Base-by-base conservation (phyloP, 768 basidiomycete genomes). In the Auriscalpium vulgare region DNA sequence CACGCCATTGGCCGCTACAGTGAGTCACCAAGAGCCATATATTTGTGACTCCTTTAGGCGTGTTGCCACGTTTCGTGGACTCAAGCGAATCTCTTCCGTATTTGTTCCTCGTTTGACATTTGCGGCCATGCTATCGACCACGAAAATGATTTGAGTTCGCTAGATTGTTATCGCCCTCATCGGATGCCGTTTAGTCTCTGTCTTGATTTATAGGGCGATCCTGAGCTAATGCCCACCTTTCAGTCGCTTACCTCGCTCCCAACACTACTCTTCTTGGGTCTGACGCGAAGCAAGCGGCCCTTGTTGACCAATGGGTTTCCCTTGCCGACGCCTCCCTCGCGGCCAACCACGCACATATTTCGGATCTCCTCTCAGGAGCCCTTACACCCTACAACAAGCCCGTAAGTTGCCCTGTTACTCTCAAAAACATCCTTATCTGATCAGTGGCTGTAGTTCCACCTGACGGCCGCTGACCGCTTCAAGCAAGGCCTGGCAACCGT, bases 231-330 rank as follows among this genome's bases (percentile, higher is more conserved):
- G 29, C 29, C 29, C 7, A 7, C 29, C 29, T 23, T 60, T 19
- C 64, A 97, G 94, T 97, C 61, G 87, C 91, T 50, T 60, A 74
- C 37, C 78, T 88, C 51, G 81, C 86, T 10, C 84, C 91, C 68
- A 91, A 93, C 72, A 78, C 84, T 56, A 83, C 78, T 47, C 83
- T 99, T 47, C 76, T 94, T 36, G 91, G 93, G 50, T 66, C 76
- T 48, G 76, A 77, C 52, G 53, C 66, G 46, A 76, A 90, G 67
- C 87, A 91, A 29, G 72, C 78, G 34, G 94, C 92, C 35, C 73
- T 85, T 52, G 74, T 97, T 55, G 84, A 91, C 63, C 91, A 95
- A 70, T 99, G 93, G 93, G 66, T 78, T 53, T 84, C 87, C 62
- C 83, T 91, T 56, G 75, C 75, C 11, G 90, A 94, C 66, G 65